Evolutionary conservation across 495 filamentous ascomycete species (phyloP), one percentile per base, ranked within the genome.

Genomic region (Penicillium herquei): DNA sequence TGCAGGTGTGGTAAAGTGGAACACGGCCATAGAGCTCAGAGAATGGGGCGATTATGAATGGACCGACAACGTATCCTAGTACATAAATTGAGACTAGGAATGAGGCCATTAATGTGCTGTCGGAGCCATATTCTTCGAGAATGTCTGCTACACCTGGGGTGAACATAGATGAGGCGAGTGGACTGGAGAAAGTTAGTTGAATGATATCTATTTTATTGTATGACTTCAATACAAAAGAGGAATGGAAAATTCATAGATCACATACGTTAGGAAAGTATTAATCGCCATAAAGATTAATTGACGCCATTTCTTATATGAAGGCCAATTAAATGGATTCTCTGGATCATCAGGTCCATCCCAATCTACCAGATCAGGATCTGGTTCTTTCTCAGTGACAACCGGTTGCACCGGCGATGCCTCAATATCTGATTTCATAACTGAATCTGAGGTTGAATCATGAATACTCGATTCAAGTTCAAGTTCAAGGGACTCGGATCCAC

Each of bases 161-260:
- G 51, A 88, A 78, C 66, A 88, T 87, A 2, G 84, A 84, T 1
- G 85, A 86, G 0, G 84, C 84, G 35, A 88, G 75, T 3, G 67
- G 65, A 11, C 67, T 67, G 45, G 12, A 32, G 4, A 31, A 31
- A n/a, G 21, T 52, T 52, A 52, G 49, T 21, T 16, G 10, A 26
- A 26, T 26, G 21, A 26, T 26, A 26, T 26, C 21, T 26, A 26
- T 32, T 7, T 18, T 32, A 10, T 32, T 10, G n/a, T 16, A 8
- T 1, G 4, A 12, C 2, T 2, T 3, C 4, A 43, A 8, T 14
- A 8, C 40, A 43, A 43, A 10, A 32, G 11, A 12, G 18, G 30
- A 40, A 59, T 48, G 57, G 8, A 8, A 33, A 30, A 26, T 12
- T 17, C 21, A 10, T 47, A 14, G 14, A 26, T 26, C 21, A 65